Percentiles rank a stretch among this genome's conserved stretches.
Conservation (phyloP, 1,284 basidiomycete species). For the Sanghuangporus sanghuang region DNA sequence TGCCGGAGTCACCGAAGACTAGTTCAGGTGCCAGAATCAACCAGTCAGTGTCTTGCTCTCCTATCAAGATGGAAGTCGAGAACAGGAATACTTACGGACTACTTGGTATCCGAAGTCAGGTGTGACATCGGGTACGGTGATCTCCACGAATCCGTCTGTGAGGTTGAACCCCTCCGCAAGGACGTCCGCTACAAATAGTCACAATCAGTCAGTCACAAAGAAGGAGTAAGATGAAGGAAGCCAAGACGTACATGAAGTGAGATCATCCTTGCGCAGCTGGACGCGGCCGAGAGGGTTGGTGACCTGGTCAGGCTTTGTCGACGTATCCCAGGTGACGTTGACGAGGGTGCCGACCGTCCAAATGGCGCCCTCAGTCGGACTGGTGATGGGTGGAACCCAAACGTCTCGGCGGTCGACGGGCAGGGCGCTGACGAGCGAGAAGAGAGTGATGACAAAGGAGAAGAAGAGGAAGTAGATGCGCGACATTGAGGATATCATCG, state of each 20-base stretch:
- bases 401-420: constrained; percentile 23
- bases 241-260: constrained; percentile 4
- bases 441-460: constrained; percentile 15
- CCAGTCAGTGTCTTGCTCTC: neutral
- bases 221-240: neutral
- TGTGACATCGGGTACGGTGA: constrained; percentile 26
- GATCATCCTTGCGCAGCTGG: constrained; percentile 20
- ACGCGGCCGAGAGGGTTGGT: constrained; percentile 24
- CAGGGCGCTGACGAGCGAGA: constrained; percentile 15
- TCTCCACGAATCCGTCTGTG: constrained; percentile 21
- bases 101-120: constrained; percentile 24
- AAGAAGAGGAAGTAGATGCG: constrained; percentile 19
- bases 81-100: constrained; percentile 20
- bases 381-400: constrained; percentile 23
- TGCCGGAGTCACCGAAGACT: constrained; percentile 19
- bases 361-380: constrained; percentile 23
- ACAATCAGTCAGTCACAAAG: neutral
- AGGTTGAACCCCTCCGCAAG: constrained; percentile 25
- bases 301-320: constrained; percentile 22
- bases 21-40: neutral
- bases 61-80: neutral
- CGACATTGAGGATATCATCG: constrained; percentile 10
- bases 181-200: constrained; percentile 2
- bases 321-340: constrained; percentile 28
- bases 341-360: constrained; percentile 25